Percentiles rank a stretch among this genome's conserved stretches.
Conservation (phyloP, 306 rosid genomes). For the Vicia faba region DNA sequence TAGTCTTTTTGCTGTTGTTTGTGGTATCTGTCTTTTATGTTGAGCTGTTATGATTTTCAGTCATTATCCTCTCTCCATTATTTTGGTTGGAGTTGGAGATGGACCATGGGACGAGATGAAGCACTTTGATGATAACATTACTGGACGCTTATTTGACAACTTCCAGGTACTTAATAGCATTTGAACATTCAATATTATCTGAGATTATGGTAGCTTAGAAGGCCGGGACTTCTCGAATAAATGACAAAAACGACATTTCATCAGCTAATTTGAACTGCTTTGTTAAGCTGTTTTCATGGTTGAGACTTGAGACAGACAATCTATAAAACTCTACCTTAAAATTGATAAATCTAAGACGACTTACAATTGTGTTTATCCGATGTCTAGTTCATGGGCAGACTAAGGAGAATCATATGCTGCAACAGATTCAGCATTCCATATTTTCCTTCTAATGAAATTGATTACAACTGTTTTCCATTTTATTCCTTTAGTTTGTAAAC, state of each 20-base stretch:
- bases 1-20: slow-evolving; percentile 25
- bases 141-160: slow-evolving; percentile 84
- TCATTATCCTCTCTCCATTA: slow-evolving; percentile 80
- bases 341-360: neutral
- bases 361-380: neutral
- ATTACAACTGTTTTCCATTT: slow-evolving; percentile 16
- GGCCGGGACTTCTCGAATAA: too few species aligned
- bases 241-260: neutral
- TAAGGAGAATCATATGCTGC: slow-evolving; percentile 19
- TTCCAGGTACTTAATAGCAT: slow-evolving; percentile 66
- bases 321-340: neutral
- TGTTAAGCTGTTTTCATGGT: neutral
- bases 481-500: slow-evolving; percentile 72
- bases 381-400: neutral
- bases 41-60: slow-evolving; percentile 46
- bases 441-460: slow-evolving; percentile 12
- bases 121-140: slow-evolving; percentile 81
- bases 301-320: neutral
- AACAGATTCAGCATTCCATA: neutral
- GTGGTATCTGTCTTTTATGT: slow-evolving; percentile 35
- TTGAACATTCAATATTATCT: slow-evolving; percentile 24
- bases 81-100: slow-evolving; percentile 96
- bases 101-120: slow-evolving; percentile 98
- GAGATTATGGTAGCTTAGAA: neutral
- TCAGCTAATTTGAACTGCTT: neutral